A percentile compares a stretch with the other conserved stretches of the same genome.
Conservation (phyloP, 2,329 filamentous ascomycete species). For the Cladorrhinum sp. region DNA sequence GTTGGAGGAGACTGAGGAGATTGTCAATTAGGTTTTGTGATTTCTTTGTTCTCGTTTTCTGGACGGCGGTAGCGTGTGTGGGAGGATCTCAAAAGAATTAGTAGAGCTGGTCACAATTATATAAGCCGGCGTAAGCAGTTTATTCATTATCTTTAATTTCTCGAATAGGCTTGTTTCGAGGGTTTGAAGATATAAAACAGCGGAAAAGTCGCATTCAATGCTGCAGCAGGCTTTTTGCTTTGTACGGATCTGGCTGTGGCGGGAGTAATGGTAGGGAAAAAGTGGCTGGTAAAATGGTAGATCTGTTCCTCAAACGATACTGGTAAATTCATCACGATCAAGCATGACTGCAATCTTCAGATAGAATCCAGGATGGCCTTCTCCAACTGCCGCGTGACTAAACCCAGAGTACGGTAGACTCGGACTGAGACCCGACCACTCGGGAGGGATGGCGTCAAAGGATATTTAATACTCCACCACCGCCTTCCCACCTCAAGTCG, state of each 20-base stretch:
- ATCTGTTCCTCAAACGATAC: too few relatives aligned
- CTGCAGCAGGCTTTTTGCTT: neutral
- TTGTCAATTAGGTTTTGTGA: constrained; percentile 38
- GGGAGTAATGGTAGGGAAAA: neutral
- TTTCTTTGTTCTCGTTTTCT: neutral
- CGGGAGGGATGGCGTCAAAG: neutral
- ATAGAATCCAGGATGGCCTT: too few relatives aligned
- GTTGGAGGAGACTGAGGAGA: constrained; percentile 80
- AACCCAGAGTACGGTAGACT: neutral
- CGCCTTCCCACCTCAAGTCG: too few relatives aligned
- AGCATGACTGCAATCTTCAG: too few relatives aligned
- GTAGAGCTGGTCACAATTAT: neutral
- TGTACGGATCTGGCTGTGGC: neutral
- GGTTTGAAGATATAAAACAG: neutral
- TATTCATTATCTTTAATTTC: neutral
- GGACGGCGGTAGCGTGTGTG: neutral
- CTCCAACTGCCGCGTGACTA: neutral
- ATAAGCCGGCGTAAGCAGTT: neutral
- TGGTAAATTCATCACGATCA: too few relatives aligned
- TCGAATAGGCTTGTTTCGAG: neutral
- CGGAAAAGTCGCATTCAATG: neutral
- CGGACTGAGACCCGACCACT: neutral
- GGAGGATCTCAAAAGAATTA: neutral
- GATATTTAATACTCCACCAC: neutral
- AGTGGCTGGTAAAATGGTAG: neutral